Base-by-base conservation (phyloP, 148 eudicot species). In the Cornus suecica region DNA sequence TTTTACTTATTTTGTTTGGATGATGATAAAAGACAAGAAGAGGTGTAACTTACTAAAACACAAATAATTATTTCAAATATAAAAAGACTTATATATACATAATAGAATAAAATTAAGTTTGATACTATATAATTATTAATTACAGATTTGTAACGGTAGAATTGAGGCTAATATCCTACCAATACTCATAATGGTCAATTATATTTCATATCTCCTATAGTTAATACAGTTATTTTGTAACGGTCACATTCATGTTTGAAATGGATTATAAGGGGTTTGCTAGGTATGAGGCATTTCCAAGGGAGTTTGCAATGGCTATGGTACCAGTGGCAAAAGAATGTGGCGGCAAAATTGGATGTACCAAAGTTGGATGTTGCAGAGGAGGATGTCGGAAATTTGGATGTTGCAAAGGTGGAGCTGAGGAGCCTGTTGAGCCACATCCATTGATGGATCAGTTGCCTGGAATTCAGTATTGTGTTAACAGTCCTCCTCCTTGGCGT, bases 401-500 rank as follows among this genome's bases (percentile, higher is more conserved):
- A 18, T 0, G 74, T 26, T 16, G 27, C 66, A 0, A 86, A 71
- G 51, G 41, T 82, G n/a, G n/a, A n/a, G n/a, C n/a, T 9, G 88
- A 84, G 65, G 85, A 81, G 54, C n/a, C n/a, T n/a, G 85, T 88
- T 56, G 82, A 81, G 62, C 91, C 98, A 26, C 98, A 93, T 71
- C 94, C 96, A 0, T 87, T 90, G 0, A 69, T 84, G 87, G 97
- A 93, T 78, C 94, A 93, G 58, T 82, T 93, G 4, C 68, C 86
- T 1, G 89, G 88, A 15, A 75, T 93, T 52, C 86, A 89, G 70
- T 91, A 79, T 70, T 93, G 97, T 74, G 48, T 93, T 51, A 93
- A 91, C 70, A 91, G 89, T 56, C 86, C 88, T 72, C 98, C 98
- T 65, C 91, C 97, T 23, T 82, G 79, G 88, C 31, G 97, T 90